Base-by-base conservation (phyloP, 2,329 filamentous ascomycete genomes). In the Camptophora hylomeconis region DNA sequence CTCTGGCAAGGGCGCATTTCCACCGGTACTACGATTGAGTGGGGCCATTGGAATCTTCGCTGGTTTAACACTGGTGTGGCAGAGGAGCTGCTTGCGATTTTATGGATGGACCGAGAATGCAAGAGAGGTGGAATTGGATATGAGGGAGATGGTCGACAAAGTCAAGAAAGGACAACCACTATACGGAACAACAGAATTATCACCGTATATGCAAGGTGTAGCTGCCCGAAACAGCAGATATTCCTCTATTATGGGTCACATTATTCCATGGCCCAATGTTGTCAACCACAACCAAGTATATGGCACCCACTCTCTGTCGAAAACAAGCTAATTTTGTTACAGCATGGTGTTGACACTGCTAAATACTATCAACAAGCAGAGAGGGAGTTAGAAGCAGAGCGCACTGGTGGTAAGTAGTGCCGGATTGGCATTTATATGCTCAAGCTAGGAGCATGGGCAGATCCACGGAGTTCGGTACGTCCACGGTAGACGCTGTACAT, bases 311-410 rank as follows among this genome's bases (percentile, higher is more conserved):
- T 20, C 7, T 11, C n/a, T 17, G 15, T 26, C n/a, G 23, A 17
- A 13, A 17, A 23, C 24, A 27, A 36, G 21, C 24, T 30, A 18
- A 30, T 32, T 30, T 30, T 13, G 20, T 20, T 36, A 41, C 64
- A 92, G 70, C 89, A 98, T 55, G 89, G 89, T 45, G 81, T 98
- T 35, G 89, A 98, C 55, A 98, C 89, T 17, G 84, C 87, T 41
- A 98, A 98, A 65, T 98, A 98, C 64, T 98, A 92, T 60, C 77
- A 78, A 53, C 83, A 92, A 56, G 89, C 89, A 5, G 89, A 98
- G 67, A 68, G 77, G 54, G 89, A 98, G 58, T 60, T 98, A 48
- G 89, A 92, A 61, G 76, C 75, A 20, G 84, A 92, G 65, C 37
- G 31, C n/a, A n/a, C n/a, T n/a, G n/a, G n/a, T n/a, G n/a, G n/a